phyloP scores from a whole-genome alignment of 192 early-diverging fungal species.

The Linnemannia elongata region DNA sequence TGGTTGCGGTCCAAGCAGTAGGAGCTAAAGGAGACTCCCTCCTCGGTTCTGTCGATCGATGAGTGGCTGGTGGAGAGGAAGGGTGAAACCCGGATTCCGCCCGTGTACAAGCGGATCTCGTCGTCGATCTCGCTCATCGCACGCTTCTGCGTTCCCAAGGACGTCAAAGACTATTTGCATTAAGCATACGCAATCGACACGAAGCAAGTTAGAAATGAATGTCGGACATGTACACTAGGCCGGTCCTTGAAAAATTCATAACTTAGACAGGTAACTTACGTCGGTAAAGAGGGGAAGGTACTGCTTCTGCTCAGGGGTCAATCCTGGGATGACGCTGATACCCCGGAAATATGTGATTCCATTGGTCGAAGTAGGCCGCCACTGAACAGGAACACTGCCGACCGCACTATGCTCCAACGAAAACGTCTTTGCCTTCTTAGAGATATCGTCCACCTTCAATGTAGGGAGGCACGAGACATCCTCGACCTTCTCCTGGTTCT shows the following conservation, averaged over 20 bases:
- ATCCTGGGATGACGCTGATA: slow-evolving; percentile 72
- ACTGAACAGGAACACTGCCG: slow-evolving; percentile 74
- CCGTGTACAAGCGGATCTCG: slow-evolving; percentile 86
- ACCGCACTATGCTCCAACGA: slow-evolving; percentile 65
- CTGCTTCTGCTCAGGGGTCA: slow-evolving; percentile 75
- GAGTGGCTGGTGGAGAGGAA: slow-evolving; percentile 76
- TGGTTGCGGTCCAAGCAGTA: slow-evolving; percentile 84
- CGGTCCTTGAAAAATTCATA: not conserved
- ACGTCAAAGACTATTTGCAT: slow-evolving; percentile 22
- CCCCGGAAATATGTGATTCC: slow-evolving; percentile 91
- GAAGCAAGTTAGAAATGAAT: not conserved
- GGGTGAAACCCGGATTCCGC: slow-evolving; percentile 82
- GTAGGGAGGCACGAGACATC: slow-evolving; percentile 89
- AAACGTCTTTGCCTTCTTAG: slow-evolving; percentile 70
- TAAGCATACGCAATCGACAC: not conserved
- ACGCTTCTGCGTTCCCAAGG: slow-evolving; percentile 72
- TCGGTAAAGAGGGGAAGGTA: slow-evolving; percentile 86
- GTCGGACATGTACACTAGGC: not conserved
- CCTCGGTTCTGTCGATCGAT: slow-evolving; percentile 72
- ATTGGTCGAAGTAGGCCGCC: slow-evolving; percentile 87
- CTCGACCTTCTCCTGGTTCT: slow-evolving; percentile 80
- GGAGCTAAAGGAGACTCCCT: slow-evolving; percentile 72
- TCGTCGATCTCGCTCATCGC: slow-evolving; percentile 89
- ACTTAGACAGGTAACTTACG: slow-evolving; percentile 50
- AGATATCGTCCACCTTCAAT: slow-evolving; percentile 84